A percentile compares a stretch with the other conserved stretches of the same genome.
Conservation (phyloP, 352 stramenopile species). For the Globisporangium nunn region DNA sequence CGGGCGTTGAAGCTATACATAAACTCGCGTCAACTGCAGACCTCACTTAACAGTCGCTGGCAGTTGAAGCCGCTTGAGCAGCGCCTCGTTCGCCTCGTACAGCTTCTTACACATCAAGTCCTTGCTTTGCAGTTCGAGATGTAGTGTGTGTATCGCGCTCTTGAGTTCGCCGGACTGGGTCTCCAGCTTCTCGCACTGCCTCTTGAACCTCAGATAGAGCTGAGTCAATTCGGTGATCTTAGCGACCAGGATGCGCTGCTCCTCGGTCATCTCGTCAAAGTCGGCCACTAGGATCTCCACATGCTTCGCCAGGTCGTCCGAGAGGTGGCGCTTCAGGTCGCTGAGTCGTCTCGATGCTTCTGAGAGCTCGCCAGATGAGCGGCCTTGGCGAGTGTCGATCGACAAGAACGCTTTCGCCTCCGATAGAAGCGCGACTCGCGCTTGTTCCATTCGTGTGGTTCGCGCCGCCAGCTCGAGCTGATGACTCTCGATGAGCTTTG, state of each 20-base stretch:
- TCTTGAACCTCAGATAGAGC: conserved; percentile 52
- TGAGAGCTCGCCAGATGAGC: neutral
- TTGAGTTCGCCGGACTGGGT: conserved; percentile 26
- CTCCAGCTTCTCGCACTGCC: conserved; percentile 37
- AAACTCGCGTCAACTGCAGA: neutral
- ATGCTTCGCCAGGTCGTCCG: conserved; percentile 36
- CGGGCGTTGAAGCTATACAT: neutral
- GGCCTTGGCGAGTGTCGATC: conserved; percentile 3
- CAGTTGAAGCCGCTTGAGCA: conserved; percentile 35
- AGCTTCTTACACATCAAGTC: conserved; percentile 51
- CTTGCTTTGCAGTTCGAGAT: conserved; percentile 40
- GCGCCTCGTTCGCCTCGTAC: conserved; percentile 55
- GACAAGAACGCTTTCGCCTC: conserved; percentile 37
- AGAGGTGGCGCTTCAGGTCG: conserved; percentile 37
- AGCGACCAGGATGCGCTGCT: conserved; percentile 41
- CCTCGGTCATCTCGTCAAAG: conserved; percentile 50
- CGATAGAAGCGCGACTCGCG: conserved; percentile 29
- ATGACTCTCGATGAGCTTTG: conserved; percentile 21
- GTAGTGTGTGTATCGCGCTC: conserved; percentile 21
- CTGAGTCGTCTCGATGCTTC: conserved; percentile 19
- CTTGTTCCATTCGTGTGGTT: conserved; percentile 33
- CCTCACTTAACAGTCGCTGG: neutral
- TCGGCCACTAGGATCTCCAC: conserved; percentile 40
- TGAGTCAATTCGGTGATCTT: conserved; percentile 59
- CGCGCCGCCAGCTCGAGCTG: conserved; percentile 36